Base-by-base conservation (phyloP, 805 yeast species). In the Wickerhamiella shivajii region DNA sequence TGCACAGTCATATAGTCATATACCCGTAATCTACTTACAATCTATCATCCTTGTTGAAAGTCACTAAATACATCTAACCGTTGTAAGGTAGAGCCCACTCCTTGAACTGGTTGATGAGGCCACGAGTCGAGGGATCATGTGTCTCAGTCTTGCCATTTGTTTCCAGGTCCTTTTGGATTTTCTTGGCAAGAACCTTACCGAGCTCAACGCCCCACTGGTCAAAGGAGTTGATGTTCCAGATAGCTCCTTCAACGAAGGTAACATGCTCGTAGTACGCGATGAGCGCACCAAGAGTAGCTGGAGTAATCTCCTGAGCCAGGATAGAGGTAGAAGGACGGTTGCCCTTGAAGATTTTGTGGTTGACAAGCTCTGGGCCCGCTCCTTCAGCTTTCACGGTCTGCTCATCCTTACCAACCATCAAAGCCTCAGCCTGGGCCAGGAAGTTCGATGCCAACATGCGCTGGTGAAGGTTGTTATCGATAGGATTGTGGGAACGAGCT, bases 161-260 rank as follows among this genome's bases (percentile, higher is more conserved):
- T 49, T 78, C 79, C 55, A 90, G 74, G 64, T 90, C 96, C 50
- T 70, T 70, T 51, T 92, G 87, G 53, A 90, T 87, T 39, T 70
- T 90, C 75, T 90, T 90, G 55, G 98, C 98, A 56, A 90, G 73
- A 34, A 78, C 92, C 67, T 90, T 90, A 59, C 98, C 98, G 51
- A 90, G 78, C 67, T 90, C 98, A 52, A 90, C 98, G 63, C 98
- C 98, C 94, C 97, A 90, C 69, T 90, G 98, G 67, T 90, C 98
- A 57, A 83, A 90, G 13, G 97, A 87, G 75, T 90, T 90, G 67
- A 90, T 85, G 72, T 92, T 90, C 98, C 98, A 87, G 53, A 90
- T 64, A 38, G 98, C 98, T 64, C 98, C 98, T 66, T 90, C 98
- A 39, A 85, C 85, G 64, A 90, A 90, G 26, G 97, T 87, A 40